Percentiles rank a stretch among this genome's conserved stretches.
Evolutionary conservation across 108 stramenopile species (phyloP).

Genomic region (Fragilaria radians): DNA sequence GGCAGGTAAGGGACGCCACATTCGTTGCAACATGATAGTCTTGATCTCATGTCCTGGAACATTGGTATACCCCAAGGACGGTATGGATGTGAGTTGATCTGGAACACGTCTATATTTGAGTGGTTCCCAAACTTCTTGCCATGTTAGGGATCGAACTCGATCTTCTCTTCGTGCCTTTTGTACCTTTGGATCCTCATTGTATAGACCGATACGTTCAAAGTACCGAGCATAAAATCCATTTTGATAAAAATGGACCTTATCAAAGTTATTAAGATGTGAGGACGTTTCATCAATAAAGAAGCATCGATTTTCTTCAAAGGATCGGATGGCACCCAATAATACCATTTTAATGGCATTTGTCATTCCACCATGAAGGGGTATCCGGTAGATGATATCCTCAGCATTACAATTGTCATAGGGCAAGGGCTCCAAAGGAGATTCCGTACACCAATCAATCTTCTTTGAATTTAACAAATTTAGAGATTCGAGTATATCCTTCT

Average conservation of each 20-base stretch:
- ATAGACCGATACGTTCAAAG: not conserved
- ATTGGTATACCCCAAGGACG: not conserved
- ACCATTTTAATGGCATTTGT: not conserved
- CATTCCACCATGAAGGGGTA: not conserved
- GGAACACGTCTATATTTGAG: not conserved
- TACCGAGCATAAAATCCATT: not conserved
- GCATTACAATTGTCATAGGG: not conserved
- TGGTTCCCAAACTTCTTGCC: not conserved
- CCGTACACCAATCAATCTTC: not conserved
- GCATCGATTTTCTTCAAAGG: conserved; percentile 2
- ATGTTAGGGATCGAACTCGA: not conserved
- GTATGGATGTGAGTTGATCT: not conserved
- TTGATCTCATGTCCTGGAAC: not conserved
- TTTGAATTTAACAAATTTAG: too few species aligned
- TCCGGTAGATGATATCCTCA: not conserved
- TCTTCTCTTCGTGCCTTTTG: not conserved
- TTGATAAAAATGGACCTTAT: not conserved
- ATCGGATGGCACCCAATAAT: not conserved
- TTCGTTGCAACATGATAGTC: not conserved
- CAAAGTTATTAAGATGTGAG: not conserved
- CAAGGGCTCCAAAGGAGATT: not conserved
- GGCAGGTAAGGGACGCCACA: not conserved
- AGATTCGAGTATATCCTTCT: too few species aligned
- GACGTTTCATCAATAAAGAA: not conserved
- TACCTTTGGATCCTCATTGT: not conserved